phyloP scores from a whole-genome alignment of 768 basidiomycete species.

The Mycena vulgaris region DNA sequence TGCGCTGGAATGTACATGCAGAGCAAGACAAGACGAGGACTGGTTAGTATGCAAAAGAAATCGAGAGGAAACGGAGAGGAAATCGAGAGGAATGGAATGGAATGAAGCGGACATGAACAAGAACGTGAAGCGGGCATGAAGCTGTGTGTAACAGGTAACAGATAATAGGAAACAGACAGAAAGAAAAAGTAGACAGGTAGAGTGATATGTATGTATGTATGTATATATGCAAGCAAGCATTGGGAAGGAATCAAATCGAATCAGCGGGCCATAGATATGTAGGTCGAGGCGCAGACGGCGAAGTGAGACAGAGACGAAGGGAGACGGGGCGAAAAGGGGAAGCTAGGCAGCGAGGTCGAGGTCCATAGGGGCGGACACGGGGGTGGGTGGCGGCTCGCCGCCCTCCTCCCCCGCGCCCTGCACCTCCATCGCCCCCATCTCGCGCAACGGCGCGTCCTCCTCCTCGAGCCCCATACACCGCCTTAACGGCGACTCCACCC shows the following conservation, averaged over 20 bases:
- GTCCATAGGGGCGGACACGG: neutral
- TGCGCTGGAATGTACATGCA: constrained; percentile 24
- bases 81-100: neutral
- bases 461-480: neutral
- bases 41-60: neutral
- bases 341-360: neutral
- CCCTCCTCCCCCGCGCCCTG: neutral
- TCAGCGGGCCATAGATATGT: too few species aligned
- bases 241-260: neutral
- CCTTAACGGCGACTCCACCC: constrained; percentile 15
- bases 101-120: too few species aligned
- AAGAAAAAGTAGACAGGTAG: too few species aligned
- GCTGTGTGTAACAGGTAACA: too few species aligned
- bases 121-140: too few species aligned
- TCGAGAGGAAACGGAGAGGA: neutral
- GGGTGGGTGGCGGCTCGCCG: neutral
- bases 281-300: too few species aligned
- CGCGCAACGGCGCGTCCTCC: constrained; percentile 29
- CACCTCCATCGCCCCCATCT: neutral
- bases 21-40: neutral
- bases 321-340: neutral
- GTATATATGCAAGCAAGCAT: neutral
- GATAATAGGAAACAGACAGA: too few species aligned
- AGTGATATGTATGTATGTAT: neutral
- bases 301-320: neutral